Percentiles rank a stretch among this genome's conserved stretches.
Evolutionary conservation across 2,329 filamentous ascomycete species (phyloP).

Genomic region (Alternaria brassicae): DNA sequence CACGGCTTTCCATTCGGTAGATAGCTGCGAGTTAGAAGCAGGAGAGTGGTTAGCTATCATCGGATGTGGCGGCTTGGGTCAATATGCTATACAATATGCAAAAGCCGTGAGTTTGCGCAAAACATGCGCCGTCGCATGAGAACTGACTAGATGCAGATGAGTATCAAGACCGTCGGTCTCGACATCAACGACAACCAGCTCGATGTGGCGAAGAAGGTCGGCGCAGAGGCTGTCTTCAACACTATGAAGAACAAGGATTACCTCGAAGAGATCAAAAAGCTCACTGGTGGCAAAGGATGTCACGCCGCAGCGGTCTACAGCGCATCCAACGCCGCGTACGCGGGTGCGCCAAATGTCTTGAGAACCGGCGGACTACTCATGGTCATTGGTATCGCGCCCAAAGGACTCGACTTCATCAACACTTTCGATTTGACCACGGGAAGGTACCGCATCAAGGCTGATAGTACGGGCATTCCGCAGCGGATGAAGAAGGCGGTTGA

Average conservation of each 20-base stretch:
- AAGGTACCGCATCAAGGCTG: conserved; percentile 52
- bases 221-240: conserved; percentile 55
- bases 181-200: conserved; percentile 56
- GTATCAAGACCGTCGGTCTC: conserved; percentile 53
- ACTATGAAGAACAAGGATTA: conserved; percentile 51
- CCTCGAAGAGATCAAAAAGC: conserved; percentile 50
- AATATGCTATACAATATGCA: conserved; percentile 57
- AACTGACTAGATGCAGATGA: conserved; percentile 40
- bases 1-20: conserved; percentile 49
- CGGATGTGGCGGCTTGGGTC: conserved; percentile 56
- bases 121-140: not conserved
- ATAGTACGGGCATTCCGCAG: conserved; percentile 54
- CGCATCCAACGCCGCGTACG: conserved; percentile 49
- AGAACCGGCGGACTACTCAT: conserved; percentile 52
- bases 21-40: conserved; percentile 41
- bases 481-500: conserved; percentile 55
- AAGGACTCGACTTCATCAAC: conserved; percentile 47
- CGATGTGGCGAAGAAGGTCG: conserved; percentile 49
- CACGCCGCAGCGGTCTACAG: conserved; percentile 55
- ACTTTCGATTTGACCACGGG: conserved; percentile 53
- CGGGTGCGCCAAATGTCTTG: conserved; percentile 47
- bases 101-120: conserved; percentile 43
- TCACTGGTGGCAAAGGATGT: conserved; percentile 51
- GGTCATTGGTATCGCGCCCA: conserved; percentile 53
- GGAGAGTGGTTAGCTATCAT: conserved; percentile 55